phyloP scores from a whole-genome alignment of 345 rosid species.

The Balakata baccata region DNA sequence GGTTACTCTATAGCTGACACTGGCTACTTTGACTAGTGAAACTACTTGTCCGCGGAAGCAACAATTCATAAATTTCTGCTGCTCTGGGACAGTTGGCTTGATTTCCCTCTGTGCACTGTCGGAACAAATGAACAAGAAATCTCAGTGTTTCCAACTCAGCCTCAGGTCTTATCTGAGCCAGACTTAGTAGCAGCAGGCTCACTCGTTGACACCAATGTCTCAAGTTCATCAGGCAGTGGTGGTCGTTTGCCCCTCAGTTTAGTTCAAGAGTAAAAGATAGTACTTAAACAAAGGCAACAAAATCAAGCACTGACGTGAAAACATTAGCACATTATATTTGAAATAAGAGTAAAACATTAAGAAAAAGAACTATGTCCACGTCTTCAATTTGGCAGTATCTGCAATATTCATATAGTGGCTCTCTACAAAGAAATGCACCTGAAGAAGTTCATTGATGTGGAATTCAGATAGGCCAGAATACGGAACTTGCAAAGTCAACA shows the following conservation, averaged over 20 bases:
- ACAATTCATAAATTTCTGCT: conserved; percentile 45
- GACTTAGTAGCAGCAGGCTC: conserved; percentile 30
- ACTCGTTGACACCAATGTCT: conserved; percentile 37
- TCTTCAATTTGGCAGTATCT: background rate
- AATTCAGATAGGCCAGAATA: conserved; percentile 53
- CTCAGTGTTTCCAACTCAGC: conserved; percentile 47
- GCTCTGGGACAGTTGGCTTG: conserved; percentile 72
- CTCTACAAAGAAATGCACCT: conserved; percentile 40
- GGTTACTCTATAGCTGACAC: conserved; percentile 9
- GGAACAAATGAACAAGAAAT: conserved; percentile 65
- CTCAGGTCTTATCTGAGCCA: conserved; percentile 37
- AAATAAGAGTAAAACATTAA: background rate
- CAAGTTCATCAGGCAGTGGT: conserved; percentile 52
- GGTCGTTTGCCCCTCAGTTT: conserved; percentile 77
- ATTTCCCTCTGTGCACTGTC: conserved; percentile 59
- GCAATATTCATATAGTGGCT: background rate
- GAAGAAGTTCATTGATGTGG: conserved; percentile 65
- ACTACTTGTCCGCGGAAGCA: conserved; percentile 28
- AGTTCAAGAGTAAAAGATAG: background rate
- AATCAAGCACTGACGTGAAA: background rate
- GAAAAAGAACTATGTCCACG: background rate
- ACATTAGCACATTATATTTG: background rate
- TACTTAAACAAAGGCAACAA: conserved; percentile 9
- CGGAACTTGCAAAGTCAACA: conserved; percentile 80
- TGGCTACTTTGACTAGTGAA: conserved; percentile 1